Base-by-base conservation (phyloP, 768 basidiomycete species). In the Amanita thiersii region DNA sequence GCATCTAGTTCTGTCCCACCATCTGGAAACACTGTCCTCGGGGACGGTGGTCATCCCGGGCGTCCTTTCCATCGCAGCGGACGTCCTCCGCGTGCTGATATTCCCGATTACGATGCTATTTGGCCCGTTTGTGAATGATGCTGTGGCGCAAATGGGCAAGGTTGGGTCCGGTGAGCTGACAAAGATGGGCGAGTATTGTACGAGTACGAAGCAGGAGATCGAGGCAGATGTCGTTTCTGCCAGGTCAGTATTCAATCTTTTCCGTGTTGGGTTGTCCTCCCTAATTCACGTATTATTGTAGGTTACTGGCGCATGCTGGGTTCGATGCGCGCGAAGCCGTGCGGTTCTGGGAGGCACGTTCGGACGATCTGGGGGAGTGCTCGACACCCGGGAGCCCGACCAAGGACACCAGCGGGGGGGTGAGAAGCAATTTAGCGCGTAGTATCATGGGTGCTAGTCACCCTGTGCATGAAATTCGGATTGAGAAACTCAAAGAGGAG, bases 111-210 rank as follows among this genome's bases (percentile, higher is more conserved):
- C 89, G 3, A 90, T 87, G 83, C 53, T 92, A 6, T 79, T 97
- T 43, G 93, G 94, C 0, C 94, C 94, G 1, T 96, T 97, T 57
- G 79, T 97, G 45, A 93, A 94, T 54, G 94, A 99, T 52, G 92
- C 89, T 2, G 73, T 98, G 18, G 88, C 82, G 0, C 78, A 86
- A 39, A 52, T 91, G 40, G 82, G 88, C 18, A 81, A 81, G 55
- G 72, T 85, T 1, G 82, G 86, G 2, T 79, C 81, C 8, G 78
- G 79, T 2, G 83, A 93, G 54, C 67, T 93, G 28, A 66, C 70
- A 37, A 83, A 79, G 57, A 61, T 83, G 2, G 77, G 78, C 18
- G 80, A 84, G 50, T 71, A 76, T 39, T 93, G 90, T 55, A 88
- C 82, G 34, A 87, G 77, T 45, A 66, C 79, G 44, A 75, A 73